Evolutionary conservation across 225 moss, liverwort and hornwort species (phyloP), one percentile per base, ranked within the genome.

Genomic region (Anthoceros angustus): DNA sequence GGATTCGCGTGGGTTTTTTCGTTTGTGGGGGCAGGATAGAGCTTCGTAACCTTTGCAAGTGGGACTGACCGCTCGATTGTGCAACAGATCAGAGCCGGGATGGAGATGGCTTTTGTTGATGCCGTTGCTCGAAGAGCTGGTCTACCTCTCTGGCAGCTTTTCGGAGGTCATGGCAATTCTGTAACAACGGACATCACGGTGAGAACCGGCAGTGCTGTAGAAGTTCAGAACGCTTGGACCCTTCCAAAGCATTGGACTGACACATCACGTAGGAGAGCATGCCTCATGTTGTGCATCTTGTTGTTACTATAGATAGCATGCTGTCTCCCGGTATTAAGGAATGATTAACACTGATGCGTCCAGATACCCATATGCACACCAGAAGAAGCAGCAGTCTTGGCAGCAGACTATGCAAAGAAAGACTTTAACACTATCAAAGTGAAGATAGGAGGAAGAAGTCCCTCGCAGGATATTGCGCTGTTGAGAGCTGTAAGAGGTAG

Each of bases 41-140:
- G 40, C 26, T 12, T 41, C 66, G n/a, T 38, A 66, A 66, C 18
- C 5, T 16, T 66, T 11, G 39, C 12, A 63, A 20, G 10, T 20
- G 62, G 55, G 18, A 9, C 8, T 23, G 61, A 72, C 11, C 25
- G 5, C 25, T 7, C 24, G 66, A 72, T 61, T 50, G 69, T 73
- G 64, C 67, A 83, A 70, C 80, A 94, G 94, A 86, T 81, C 12
- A 78, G 86, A 70, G 87, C 87, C 75, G 90, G 94, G 50, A 70
- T 88, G 71, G 86, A 94, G 77, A 94, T 94, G 94, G 94, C 90
- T 11, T 79, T 94, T 71, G 74, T 90, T 42, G 94, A 94, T 78
- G 94, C 90, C 5, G 80, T 90, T 71, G 86, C 90, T 45, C 76
- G 76, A 48, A 86, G 79, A 41, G 78, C 75, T 55, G 76, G 78